A percentile compares a stretch with the other conserved stretches of the same genome.
Evolutionary conservation across 129 eudicot genomes (phyloP).

Genomic region (Daucus carota): DNA sequence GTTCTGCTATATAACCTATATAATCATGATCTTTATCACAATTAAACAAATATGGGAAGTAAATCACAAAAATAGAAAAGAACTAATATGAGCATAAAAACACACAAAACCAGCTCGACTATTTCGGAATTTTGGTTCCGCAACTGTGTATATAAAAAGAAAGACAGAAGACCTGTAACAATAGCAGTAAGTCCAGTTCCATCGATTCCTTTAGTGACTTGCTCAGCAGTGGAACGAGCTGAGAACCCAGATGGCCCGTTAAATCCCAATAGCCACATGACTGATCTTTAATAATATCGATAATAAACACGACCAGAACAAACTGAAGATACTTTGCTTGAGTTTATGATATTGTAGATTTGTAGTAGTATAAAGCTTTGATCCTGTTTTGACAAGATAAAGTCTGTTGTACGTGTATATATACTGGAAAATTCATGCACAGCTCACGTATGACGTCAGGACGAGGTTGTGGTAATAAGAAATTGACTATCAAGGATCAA

Average conservation of each 20-base stretch:
- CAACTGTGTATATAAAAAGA: neutral
- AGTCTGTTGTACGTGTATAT: neutral
- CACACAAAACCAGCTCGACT: too few species aligned
- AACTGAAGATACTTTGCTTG: neutral
- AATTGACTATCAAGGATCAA: neutral
- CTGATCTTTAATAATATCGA: neutral
- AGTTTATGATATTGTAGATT: neutral
- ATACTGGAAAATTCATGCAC: neutral
- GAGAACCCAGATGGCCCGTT: constrained; percentile 52
- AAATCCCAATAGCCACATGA: constrained; percentile 43
- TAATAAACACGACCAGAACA: neutral
- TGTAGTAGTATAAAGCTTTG: neutral
- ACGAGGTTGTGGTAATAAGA: neutral
- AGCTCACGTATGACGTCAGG: neutral
- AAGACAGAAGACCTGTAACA: constrained; percentile 35
- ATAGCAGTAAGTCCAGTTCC: constrained; percentile 48
- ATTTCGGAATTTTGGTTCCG: too few species aligned
- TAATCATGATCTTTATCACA: neutral
- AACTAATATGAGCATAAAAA: neutral
- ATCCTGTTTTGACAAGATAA: neutral
- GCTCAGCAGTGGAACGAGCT: constrained; percentile 43
- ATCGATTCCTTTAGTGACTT: constrained; percentile 44
- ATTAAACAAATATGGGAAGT: neutral
- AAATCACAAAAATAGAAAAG: neutral
- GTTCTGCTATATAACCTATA: neutral